Conservation (phyloP, 2,329 filamentous ascomycete genomes). For the Curvularia sp. region DNA sequence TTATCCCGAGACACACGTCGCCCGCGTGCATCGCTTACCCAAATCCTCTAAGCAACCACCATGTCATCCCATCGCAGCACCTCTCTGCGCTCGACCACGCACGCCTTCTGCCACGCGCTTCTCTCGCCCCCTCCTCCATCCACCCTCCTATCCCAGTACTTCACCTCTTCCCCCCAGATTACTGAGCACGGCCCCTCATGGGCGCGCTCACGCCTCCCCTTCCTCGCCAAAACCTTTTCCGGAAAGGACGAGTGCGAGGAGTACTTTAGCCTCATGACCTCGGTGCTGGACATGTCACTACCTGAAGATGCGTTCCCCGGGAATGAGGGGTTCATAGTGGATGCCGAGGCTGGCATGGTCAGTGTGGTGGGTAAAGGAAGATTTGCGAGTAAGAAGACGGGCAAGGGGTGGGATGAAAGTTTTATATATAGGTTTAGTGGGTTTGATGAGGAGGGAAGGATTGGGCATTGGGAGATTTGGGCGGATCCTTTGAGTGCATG, state of each 20-base stretch:
- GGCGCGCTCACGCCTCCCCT: conserved; percentile 48
- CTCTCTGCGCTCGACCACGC: conserved; percentile 32
- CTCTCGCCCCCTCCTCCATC: conserved; percentile 34
- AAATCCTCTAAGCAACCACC: conserved; percentile 1
- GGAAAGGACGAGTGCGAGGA: conserved; percentile 45
- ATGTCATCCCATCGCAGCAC: conserved; percentile 10
- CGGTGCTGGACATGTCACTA: conserved; percentile 46
- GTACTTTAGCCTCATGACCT: conserved; percentile 49
- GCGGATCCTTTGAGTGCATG: conserved; percentile 54
- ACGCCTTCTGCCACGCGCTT: conserved; percentile 42
- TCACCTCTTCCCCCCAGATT: conserved; percentile 43
- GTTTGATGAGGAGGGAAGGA: conserved; percentile 49
- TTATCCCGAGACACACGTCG: not conserved
- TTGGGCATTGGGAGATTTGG: conserved; percentile 56
- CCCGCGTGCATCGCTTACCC: conserved; percentile 11
- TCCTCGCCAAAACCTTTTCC: conserved; percentile 49
- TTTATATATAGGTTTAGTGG: conserved; percentile 53
- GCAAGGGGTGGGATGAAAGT: conserved; percentile 51
- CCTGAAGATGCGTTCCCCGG: conserved; percentile 43
- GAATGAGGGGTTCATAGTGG: conserved; percentile 46
- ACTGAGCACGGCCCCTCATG: conserved; percentile 53
- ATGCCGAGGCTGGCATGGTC: conserved; percentile 46
- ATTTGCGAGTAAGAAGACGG: conserved; percentile 50
- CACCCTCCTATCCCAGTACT: conserved; percentile 38
- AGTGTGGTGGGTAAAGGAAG: conserved; percentile 46